These are phyloP conservation scores for Tylopilus rubrobrunneus DNA, from an alignment of 768 basidiomycete species.

Conservation along the genomic window DNA sequence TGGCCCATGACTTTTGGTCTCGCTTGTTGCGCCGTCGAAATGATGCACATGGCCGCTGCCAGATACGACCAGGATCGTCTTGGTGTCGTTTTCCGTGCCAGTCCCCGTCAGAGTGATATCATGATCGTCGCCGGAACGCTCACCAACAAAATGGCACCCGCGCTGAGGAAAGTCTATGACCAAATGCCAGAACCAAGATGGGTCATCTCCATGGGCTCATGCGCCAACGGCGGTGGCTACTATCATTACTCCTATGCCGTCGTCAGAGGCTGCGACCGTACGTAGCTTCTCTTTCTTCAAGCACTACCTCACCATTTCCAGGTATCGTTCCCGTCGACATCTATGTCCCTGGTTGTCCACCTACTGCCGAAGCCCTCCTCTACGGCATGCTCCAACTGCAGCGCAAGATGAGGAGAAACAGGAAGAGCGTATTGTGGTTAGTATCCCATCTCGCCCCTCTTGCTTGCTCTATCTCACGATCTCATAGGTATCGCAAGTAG, in stretches of 20 bases:
- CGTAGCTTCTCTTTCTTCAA: constrained; percentile 28
- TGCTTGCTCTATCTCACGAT: neutral
- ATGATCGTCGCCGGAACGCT: constrained; percentile 99
- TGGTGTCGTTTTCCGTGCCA: constrained; percentile 98
- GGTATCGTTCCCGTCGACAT: constrained; percentile 98
- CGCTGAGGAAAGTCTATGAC: constrained; percentile 92
- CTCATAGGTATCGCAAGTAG: constrained; percentile 28
- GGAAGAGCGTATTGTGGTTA: constrained; percentile 86
- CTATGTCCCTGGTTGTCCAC: constrained; percentile 94
- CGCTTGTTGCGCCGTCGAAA: constrained; percentile 98
- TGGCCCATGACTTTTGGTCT: constrained; percentile 99
- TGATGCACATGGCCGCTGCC: constrained; percentile 99
- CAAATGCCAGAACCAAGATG: constrained; percentile 99
- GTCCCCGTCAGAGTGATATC: constrained; percentile 93
- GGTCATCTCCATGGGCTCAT: constrained; percentile 99
- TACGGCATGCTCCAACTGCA: constrained; percentile 97
- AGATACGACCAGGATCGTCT: constrained; percentile 98
- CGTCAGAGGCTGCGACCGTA: constrained; percentile 96
- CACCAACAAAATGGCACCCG: constrained; percentile 99
- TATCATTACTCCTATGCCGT: constrained; percentile 99
- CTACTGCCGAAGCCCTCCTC: constrained; percentile 93
- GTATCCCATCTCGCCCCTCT: constrained; percentile 8
- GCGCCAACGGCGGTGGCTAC: constrained; percentile 97
- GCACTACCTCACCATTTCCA: constrained; percentile 27
- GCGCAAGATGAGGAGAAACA: constrained; percentile 88